Evolutionary conservation across 495 filamentous ascomycete genomes (phyloP), one percentile per base, ranked within the genome.

Genomic region (Podospora didyma): DNA sequence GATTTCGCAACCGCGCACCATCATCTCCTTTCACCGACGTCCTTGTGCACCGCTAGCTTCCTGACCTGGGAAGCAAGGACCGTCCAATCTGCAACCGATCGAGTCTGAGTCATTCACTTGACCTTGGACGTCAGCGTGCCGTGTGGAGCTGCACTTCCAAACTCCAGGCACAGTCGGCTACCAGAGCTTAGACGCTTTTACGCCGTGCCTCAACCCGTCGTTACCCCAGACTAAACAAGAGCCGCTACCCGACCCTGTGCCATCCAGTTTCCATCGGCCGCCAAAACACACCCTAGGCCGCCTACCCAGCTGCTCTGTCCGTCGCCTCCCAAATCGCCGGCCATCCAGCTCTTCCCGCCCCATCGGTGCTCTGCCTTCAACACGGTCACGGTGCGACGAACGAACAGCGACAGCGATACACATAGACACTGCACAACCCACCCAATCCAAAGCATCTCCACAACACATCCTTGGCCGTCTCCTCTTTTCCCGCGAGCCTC

Each of bases 101-200:
- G 57, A 58, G 58, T 70, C 69, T 69, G 69, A 72, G 69, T 72
- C 69, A 72, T 72, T 70, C 56, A 64, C 42, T 70, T 69, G 69
- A 67, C 58, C 60, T 70, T 64, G 67, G 67, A 70, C 69, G 62
- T 69, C 66, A 70, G 59, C 50, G 46, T 63, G 68, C 66, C 57
- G 59, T 61, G 67, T 63, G 58, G 63, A 63, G 58, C 49, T 61
- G 28, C 14, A 16, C 49, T 53, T 14, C 37, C 37, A 49, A 53
- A 34, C 61, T 50, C 35, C 58, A 26, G 24, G 56, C 49, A 44
- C 61, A 57, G 47, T 54, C 53, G 26, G 41, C 44, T 35, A 39
- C 34, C 46, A 56, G 49, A 59, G 51, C 39, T 42, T 35, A 7
- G 9, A 46, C 49, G 49, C 53, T 45, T 51, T 37, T 24, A 37